phyloP scores from a whole-genome alignment of 2,329 filamentous ascomycete genomes.

The Elsinoe batatas region DNA sequence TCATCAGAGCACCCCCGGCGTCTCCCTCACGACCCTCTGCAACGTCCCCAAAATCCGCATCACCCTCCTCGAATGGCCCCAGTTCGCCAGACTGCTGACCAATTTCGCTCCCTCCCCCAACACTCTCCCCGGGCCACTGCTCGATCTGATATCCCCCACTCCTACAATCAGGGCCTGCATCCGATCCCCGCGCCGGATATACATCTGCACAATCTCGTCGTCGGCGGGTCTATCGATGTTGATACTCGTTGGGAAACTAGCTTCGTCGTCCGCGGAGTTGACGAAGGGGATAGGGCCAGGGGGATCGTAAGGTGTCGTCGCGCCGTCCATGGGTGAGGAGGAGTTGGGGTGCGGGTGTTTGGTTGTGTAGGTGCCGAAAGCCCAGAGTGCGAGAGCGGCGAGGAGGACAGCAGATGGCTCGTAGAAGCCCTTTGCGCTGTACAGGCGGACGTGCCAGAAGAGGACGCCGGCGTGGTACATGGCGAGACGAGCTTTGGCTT shows the following conservation, averaged over 20 bases:
- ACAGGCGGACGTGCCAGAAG: slow-evolving; percentile 45
- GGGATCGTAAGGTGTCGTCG: slow-evolving; percentile 80
- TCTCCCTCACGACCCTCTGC: slow-evolving; percentile 10
- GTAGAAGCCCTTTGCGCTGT: slow-evolving; percentile 45
- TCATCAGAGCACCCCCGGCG: background rate
- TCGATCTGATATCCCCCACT: slow-evolving; percentile 16
- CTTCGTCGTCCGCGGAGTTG: slow-evolving; percentile 15
- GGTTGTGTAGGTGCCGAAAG: slow-evolving; percentile 33
- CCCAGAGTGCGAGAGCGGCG: slow-evolving; percentile 56
- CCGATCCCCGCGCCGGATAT: slow-evolving; percentile 16
- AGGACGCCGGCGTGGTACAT: slow-evolving; percentile 44
- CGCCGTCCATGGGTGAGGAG: slow-evolving; percentile 58
- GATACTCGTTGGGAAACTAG: slow-evolving; percentile 16
- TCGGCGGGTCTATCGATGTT: slow-evolving; percentile 19
- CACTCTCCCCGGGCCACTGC: slow-evolving; percentile 13
- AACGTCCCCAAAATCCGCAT: slow-evolving; percentile 13
- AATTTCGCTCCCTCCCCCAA: slow-evolving; percentile 18
- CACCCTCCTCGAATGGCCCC: slow-evolving; percentile 13
- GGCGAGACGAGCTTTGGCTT: slow-evolving; percentile 48
- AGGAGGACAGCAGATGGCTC: slow-evolving; percentile 58
- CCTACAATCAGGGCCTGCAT: slow-evolving; percentile 19
- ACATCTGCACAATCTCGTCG: slow-evolving; percentile 20
- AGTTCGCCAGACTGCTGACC: slow-evolving; percentile 16
- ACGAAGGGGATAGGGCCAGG: slow-evolving; percentile 1
- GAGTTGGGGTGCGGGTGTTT: slow-evolving; percentile 32